These are phyloP conservation scores for Fusarium subtropicale DNA, from an alignment of 2,329 filamentous ascomycete genomes.

Conservation along the genomic window DNA sequence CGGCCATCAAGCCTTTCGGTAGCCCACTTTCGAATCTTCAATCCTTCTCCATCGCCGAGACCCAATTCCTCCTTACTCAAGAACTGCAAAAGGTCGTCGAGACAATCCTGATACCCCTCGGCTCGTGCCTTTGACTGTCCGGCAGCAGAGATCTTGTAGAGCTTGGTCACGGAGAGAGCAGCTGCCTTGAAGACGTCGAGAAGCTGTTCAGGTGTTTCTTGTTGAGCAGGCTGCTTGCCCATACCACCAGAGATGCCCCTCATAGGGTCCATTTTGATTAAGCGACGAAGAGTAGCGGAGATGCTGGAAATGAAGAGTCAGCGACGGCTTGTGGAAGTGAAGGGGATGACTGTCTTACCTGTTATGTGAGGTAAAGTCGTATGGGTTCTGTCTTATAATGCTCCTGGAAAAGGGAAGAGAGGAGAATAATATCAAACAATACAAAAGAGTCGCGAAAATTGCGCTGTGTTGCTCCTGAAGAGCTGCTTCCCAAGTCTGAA, in stretches of 20 bases:
- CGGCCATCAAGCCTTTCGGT: conserved; percentile 76
- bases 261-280: conserved; percentile 50
- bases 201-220: conserved; percentile 70
- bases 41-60: conserved; percentile 80
- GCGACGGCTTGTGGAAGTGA: conserved; percentile 9
- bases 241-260: conserved; percentile 46
- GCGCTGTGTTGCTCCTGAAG: conserved; percentile 21
- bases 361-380: not conserved
- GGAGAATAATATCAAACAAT: not conserved
- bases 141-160: conserved; percentile 90
- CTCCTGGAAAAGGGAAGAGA: not conserved
- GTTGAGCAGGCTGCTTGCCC: conserved; percentile 49
- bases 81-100: conserved; percentile 89
- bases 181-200: conserved; percentile 92
- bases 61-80: conserved; percentile 86
- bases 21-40: conserved; percentile 71
- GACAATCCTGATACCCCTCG: conserved; percentile 92
- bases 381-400: not conserved
- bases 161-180: conserved; percentile 92
- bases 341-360: conserved; percentile 33
- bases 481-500: conserved; percentile 23
- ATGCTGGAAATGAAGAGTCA: conserved; percentile 27
- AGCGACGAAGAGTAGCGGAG: conserved; percentile 8
- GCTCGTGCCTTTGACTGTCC: conserved; percentile 80
- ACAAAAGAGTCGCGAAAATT: conserved; percentile 18